Evolutionary conservation across 169 alveolate genomes (phyloP).

Genomic region (Plasmodium gonderi): DNA sequence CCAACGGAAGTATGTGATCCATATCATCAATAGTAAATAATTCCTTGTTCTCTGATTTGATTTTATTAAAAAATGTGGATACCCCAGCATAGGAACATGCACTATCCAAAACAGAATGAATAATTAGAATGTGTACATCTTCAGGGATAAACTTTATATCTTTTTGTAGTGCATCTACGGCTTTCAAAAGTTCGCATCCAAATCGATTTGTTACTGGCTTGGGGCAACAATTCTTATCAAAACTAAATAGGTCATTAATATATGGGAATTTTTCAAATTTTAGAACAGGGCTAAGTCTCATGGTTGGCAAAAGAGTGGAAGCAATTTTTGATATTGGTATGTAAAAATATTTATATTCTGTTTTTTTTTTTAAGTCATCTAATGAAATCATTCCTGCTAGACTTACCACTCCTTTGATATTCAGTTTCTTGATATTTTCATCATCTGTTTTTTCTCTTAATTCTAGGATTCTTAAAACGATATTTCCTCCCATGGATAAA

Average conservation of each 20-base stretch:
- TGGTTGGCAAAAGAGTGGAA: neutral
- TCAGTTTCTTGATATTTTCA: neutral
- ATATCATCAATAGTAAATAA: neutral
- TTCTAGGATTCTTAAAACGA: neutral
- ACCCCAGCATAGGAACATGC: neutral
- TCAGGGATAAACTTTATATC: neutral
- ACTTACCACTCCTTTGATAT: neutral
- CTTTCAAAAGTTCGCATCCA: neutral
- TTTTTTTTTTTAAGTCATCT: neutral
- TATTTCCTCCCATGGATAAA: neutral
- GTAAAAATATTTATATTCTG: conserved; percentile 14
- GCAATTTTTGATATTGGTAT: neutral
- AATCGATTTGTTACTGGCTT: conserved; percentile 9
- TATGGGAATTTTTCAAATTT: neutral
- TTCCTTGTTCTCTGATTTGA: conserved; percentile 6
- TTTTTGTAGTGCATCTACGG: conserved; percentile 1
- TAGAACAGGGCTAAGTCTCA: neutral
- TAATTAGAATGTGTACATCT: neutral
- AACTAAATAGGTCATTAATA: neutral
- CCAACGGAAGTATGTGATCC: conserved; percentile 24
- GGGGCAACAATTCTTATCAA: neutral
- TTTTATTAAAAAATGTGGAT: neutral
- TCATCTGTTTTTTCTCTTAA: neutral
- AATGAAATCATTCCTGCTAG: neutral
- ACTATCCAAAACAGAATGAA: neutral